phyloP scores from a whole-genome alignment of 1,139 yeast genomes.

The Blastobotrys serpentis region DNA sequence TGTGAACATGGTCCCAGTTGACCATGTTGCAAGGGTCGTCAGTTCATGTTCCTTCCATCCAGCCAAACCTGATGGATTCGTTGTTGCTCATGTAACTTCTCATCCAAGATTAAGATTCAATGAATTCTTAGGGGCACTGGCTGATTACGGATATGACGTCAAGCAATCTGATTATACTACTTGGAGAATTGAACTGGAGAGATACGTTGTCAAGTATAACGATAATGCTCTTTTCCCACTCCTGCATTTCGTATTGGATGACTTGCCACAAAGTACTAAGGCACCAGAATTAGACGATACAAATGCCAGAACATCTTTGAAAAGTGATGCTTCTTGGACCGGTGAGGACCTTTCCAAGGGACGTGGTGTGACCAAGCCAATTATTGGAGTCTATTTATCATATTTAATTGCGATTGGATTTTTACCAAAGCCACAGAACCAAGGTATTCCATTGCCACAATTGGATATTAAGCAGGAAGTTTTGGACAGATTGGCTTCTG shows the following conservation, averaged over 20 bases:
- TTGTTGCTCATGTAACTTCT: constrained; percentile 94
- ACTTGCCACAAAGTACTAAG: constrained; percentile 83
- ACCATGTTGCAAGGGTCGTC: constrained; percentile 91
- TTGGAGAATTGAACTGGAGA: constrained; percentile 79
- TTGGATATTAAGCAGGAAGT: constrained; percentile 58
- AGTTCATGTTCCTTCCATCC: constrained; percentile 83
- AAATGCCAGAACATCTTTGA: constrained; percentile 68
- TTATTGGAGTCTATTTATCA: constrained; percentile 73
- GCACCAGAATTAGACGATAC: constrained; percentile 94
- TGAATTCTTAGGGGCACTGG: constrained; percentile 65
- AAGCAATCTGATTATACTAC: constrained; percentile 62
- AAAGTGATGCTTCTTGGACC: constrained; percentile 58
- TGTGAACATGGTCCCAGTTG: constrained; percentile 97
- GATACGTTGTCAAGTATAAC: constrained; percentile 65
- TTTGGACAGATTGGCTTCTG: constrained; percentile 62
- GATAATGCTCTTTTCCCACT: constrained; percentile 91
- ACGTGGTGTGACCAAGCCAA: constrained; percentile 63
- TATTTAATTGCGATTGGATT: constrained; percentile 79
- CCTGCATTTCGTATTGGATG: constrained; percentile 88
- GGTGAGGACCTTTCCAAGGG: constrained; percentile 68
- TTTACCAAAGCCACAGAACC: constrained; percentile 55
- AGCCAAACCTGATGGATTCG: constrained; percentile 48
- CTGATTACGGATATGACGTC: constrained; percentile 69
- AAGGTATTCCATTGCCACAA: constrained; percentile 56
- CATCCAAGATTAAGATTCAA: constrained; percentile 87